Evolutionary conservation across 2,329 filamentous ascomycete species (phyloP), one percentile per base, ranked within the genome.

Genomic region (Fusarium tjaetaba): DNA sequence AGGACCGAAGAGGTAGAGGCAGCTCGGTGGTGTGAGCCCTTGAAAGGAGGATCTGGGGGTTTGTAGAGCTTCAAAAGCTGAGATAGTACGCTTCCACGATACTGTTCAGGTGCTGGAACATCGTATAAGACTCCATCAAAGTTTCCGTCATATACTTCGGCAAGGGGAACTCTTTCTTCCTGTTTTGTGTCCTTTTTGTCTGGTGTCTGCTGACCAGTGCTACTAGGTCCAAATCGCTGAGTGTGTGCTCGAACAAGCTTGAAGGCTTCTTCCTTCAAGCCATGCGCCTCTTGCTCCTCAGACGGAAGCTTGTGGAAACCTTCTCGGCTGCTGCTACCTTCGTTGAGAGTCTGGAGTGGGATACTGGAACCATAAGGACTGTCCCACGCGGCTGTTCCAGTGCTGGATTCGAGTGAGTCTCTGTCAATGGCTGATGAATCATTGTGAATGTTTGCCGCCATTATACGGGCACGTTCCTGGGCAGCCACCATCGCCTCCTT

Each of bases 31-130:
- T 79, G 78, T 15, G 70, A 56, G 15, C 65, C 67, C 28, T 70
- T 69, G 41, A 74, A 61, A 34, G 67, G 64, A 32, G 60, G 70
- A 2, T 84, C 82, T 3, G 79, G 70, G 7, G 82, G 81, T 51
- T 85, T 85, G 75, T 87, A 86, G 16, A 87, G 81, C 77, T 84
- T 85, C 48, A 87, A 69, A 3, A 87, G 82, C 69, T 86, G 84
- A 10, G 85, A 84, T 11, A 87, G 78, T 2, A 86, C 82, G 59
- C 85, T 83, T 24, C 84, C 83, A 5, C 85, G 84, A 55, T 85
- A 85, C 32, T 85, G 79, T 39, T 80, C 70, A 0, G 85, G 85
- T 8, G 81, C 76, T 8, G 84, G 82, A 4, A 86, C 81, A 34
- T 81, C 80, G 45, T 85, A 82, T 9, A 85, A 78, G 20, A 72